phyloP scores from a whole-genome alignment of 78 protist species.

The Tieghemostelium lacteum region DNA sequence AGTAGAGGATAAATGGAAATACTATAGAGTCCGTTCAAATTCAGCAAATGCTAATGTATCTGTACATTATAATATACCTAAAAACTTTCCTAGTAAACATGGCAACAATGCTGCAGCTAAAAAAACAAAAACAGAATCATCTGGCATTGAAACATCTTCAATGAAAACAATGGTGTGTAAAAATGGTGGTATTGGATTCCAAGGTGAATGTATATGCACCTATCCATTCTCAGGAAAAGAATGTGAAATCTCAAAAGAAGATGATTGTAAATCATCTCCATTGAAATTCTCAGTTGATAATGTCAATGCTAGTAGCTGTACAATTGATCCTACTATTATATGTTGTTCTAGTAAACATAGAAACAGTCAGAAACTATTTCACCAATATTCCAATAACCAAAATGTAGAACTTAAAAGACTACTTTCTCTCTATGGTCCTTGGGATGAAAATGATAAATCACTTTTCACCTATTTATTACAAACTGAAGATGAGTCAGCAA shows the following conservation, averaged over 20 bases:
- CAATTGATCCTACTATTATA: not conserved
- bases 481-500: too few relatives aligned
- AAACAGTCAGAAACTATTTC: not conserved
- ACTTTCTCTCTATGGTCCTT: constrained; percentile 7
- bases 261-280: not conserved
- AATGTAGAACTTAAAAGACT: not conserved
- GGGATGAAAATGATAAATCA: constrained; percentile 15
- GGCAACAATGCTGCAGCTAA: too few relatives aligned
- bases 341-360: constrained; percentile 51
- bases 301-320: not conserved
- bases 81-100: too few relatives aligned
- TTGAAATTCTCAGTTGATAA: too few relatives aligned
- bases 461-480: not conserved
- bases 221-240: not conserved
- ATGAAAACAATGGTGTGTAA: too few relatives aligned
- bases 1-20: too few relatives aligned
- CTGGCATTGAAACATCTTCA: too few relatives aligned
- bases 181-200: constrained; percentile 20
- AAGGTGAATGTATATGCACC: constrained; percentile 32
- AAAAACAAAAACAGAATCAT: too few relatives aligned
- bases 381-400: not conserved
- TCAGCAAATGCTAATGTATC: too few relatives aligned
- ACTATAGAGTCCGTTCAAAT: too few relatives aligned
- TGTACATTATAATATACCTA: too few relatives aligned
- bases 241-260: too few relatives aligned